phyloP scores from a whole-genome alignment of 2,329 filamentous ascomycete genomes.

The Lizonia empirigonia region DNA sequence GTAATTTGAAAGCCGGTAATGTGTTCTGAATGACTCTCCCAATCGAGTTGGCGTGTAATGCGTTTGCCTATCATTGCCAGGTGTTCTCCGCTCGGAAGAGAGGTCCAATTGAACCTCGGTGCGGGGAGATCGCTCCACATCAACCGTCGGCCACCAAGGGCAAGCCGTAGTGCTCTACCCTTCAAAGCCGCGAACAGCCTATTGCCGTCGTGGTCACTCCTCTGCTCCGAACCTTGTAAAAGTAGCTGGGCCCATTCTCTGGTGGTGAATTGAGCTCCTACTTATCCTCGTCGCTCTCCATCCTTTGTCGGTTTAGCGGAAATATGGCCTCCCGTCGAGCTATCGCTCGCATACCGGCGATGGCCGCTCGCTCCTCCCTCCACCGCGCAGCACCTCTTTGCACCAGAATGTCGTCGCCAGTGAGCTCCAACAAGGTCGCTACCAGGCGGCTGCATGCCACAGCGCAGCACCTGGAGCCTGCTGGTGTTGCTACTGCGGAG shows the following conservation, averaged over 20 bases:
- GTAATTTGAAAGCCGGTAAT: not conserved
- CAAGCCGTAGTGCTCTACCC: slow-evolving; percentile 23
- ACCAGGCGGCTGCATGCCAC: slow-evolving; percentile 61
- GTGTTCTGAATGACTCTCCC: slow-evolving; percentile 1
- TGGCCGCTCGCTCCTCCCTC: slow-evolving; percentile 47
- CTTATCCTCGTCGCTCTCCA: slow-evolving; percentile 8
- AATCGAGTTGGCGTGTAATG: slow-evolving; percentile 14
- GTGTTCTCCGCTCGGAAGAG: slow-evolving; percentile 7
- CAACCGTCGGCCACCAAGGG: slow-evolving; percentile 19
- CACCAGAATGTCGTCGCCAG: slow-evolving; percentile 48
- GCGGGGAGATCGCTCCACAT: slow-evolving; percentile 20
- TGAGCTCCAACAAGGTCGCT: slow-evolving; percentile 48
- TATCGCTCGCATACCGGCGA: slow-evolving; percentile 50
- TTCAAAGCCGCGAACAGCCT: slow-evolving; percentile 22
- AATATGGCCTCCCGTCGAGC: slow-evolving; percentile 55
- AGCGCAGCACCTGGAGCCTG: slow-evolving; percentile 56
- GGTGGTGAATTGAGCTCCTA: slow-evolving; percentile 1
- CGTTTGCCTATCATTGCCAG: slow-evolving; percentile 11
- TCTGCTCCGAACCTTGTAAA: slow-evolving; percentile 3
- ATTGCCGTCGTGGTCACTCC: slow-evolving; percentile 8
- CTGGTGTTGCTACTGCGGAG: slow-evolving; percentile 57
- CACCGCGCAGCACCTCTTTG: slow-evolving; percentile 44
- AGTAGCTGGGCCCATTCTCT: slow-evolving; percentile 10
- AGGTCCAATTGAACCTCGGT: slow-evolving; percentile 14
- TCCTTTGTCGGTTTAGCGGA: slow-evolving; percentile 20